Evolutionary conservation across 305 asterid species (phyloP).

Genomic region (Fraxinus albicans): DNA sequence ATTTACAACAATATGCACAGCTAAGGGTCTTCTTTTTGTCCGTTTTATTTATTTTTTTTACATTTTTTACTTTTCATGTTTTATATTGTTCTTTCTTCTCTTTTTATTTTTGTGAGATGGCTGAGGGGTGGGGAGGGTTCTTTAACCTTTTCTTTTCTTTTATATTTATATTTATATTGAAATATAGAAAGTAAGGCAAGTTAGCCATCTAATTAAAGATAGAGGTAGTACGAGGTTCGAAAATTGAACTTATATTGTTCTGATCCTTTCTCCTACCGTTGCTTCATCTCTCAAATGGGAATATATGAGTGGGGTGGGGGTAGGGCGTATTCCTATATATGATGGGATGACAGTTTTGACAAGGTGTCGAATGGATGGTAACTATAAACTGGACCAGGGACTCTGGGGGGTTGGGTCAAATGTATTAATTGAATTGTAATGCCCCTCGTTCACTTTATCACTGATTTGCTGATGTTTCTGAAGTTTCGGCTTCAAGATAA

Average conservation of each 20-base stretch:
- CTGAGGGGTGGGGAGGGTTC: not conserved
- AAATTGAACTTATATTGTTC: not conserved
- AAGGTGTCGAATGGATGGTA: not conserved
- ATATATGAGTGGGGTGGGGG: not conserved
- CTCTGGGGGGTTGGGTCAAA: not conserved
- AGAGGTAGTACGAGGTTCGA: not conserved
- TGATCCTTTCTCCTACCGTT: not conserved
- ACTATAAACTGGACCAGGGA: not conserved
- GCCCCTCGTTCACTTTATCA: not conserved
- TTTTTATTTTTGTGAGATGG: not conserved
- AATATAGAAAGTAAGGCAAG: not conserved
- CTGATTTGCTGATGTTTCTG: not conserved
- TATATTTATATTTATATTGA: not conserved
- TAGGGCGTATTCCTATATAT: not conserved
- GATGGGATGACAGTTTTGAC: not conserved
- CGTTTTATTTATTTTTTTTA: not conserved
- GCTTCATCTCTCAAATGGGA: not conserved
- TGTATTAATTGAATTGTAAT: not conserved
- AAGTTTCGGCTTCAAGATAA: conserved; percentile 15
- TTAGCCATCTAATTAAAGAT: not conserved
- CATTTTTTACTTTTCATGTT: not conserved
- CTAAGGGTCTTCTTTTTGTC: not conserved
- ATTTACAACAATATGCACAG: not conserved
- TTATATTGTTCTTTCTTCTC: not conserved
- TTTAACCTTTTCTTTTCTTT: not conserved